Percentiles rank a stretch among this genome's conserved stretches.
Evolutionary conservation across 164 flowering plant species (phyloP).

Genomic region (Magnolia sinica): DNA sequence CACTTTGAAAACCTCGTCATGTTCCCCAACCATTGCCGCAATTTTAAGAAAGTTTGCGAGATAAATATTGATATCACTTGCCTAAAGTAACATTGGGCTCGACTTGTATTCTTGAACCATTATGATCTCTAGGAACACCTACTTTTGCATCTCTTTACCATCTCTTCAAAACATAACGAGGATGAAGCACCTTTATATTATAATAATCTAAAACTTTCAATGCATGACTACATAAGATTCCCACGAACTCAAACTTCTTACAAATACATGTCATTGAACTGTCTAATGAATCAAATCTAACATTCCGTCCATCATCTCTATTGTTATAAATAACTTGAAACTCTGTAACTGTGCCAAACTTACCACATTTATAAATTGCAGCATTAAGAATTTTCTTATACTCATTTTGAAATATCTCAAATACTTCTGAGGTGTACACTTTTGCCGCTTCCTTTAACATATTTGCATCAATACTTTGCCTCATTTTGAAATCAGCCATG

Average conservation of each 20-base stretch:
- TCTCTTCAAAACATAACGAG: conserved; percentile 11
- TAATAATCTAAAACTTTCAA: conserved; percentile 13
- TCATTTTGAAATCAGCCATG: conserved; percentile 11
- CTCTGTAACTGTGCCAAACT: background rate
- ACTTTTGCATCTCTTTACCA: conserved; percentile 15
- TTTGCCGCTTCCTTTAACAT: conserved; percentile 17
- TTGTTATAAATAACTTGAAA: conserved; percentile 6
- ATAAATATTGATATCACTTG: background rate
- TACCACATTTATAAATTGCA: conserved; percentile 13
- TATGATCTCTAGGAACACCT: conserved; percentile 4
- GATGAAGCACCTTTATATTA: conserved; percentile 11
- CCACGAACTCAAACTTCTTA: conserved; percentile 16
- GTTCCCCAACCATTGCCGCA: background rate
- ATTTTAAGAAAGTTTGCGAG: background rate
- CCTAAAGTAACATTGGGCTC: background rate
- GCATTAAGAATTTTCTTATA: conserved; percentile 3
- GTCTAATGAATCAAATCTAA: conserved; percentile 9
- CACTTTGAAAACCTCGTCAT: background rate
- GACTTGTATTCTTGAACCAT: background rate
- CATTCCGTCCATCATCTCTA: background rate
- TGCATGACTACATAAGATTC: conserved; percentile 17
- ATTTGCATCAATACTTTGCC: conserved; percentile 1
- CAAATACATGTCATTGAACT: conserved; percentile 14
- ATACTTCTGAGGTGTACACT: conserved; percentile 10
- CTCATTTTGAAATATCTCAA: conserved; percentile 20